Evolutionary conservation across 2,329 filamentous ascomycete genomes (phyloP), one percentile per base, ranked within the genome.

Genomic region (Paecilomyces niveus): DNA sequence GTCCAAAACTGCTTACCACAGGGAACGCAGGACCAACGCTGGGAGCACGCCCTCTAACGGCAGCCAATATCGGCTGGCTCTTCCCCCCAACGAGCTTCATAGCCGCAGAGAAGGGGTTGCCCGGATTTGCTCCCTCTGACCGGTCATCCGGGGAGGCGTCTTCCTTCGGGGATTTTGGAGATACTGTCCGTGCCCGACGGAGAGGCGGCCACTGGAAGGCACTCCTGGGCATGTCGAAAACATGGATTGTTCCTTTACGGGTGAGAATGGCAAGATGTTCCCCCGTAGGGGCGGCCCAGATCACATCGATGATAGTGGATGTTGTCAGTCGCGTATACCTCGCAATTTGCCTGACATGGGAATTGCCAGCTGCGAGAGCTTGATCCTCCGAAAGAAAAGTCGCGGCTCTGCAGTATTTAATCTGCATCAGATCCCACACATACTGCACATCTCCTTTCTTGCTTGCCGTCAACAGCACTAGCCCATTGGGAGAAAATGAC

Each of bases 261-360:
- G 94, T 97, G 26, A 97, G 86, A 76, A 99, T 87, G 1, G 92
- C 93, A 45, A 95, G 78, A 59, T 89, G 87, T 69, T 96, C 90
- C 22, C 90, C 90, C 58, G 87, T 87, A 3, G 90, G 90, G 57
- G 85, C 83, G 1, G 89, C 88, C 94, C 94, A 99, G 2, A 87
- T 85, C 50, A 96, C 89, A 68, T 97, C 93, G 22, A 97, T 84
- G 57, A 97, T 90, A 57, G 90, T 89, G 2, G 94, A 91, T 54
- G 93, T 89, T 1, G 93, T 97, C 84, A 97, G 89, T 49, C 94
- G 87, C 21, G 90, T 90, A 69, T 96, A 97, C 60, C 92, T 86
- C 7, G 92, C 90, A 60, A 97, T 82, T 71, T 96, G 90, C 54
- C 92, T 87, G 32, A 97, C 89, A 61, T 72, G 75, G 7, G 70